These are phyloP conservation scores for Fraxinus paxiana DNA, from an alignment of 305 asterid genomes.

Conservation along the genomic window DNA sequence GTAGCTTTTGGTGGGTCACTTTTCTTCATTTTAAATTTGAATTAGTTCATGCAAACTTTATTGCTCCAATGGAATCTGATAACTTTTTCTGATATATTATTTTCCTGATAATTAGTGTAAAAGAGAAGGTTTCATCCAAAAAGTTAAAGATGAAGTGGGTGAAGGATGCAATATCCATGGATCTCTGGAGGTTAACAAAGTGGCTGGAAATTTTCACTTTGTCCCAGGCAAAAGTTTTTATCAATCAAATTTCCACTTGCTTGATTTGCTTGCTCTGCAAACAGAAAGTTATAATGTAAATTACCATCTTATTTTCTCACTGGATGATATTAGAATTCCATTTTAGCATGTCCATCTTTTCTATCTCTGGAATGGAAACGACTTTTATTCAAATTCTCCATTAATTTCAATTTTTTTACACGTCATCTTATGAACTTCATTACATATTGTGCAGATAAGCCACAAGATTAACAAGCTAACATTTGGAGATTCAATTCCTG, in stretches of 20 bases:
- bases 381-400: neutral
- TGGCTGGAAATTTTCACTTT: constrained; percentile 96
- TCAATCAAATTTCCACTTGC: constrained; percentile 49
- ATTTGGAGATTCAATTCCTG: constrained; percentile 87
- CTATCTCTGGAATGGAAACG: constrained; percentile 1
- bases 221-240: constrained; percentile 83
- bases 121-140: constrained; percentile 87
- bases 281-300: constrained; percentile 73
- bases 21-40: neutral
- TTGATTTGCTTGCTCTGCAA: constrained; percentile 64
- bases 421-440: constrained; percentile 18
- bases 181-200: constrained; percentile 87
- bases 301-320: neutral
- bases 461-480: constrained; percentile 83
- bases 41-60: neutral
- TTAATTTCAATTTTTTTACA: neutral
- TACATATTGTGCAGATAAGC: constrained; percentile 65
- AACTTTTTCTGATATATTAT: constrained; percentile 22
- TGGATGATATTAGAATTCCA: neutral
- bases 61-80: neutral
- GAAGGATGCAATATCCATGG: constrained; percentile 99
- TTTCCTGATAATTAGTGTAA: constrained; percentile 54
- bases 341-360: neutral
- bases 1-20: neutral
- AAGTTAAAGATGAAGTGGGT: constrained; percentile 83